A percentile compares a stretch with the other conserved stretches of the same genome.
Conservation (phyloP, 2,329 filamentous ascomycete species). For the Apiospora rasikravindrae region DNA sequence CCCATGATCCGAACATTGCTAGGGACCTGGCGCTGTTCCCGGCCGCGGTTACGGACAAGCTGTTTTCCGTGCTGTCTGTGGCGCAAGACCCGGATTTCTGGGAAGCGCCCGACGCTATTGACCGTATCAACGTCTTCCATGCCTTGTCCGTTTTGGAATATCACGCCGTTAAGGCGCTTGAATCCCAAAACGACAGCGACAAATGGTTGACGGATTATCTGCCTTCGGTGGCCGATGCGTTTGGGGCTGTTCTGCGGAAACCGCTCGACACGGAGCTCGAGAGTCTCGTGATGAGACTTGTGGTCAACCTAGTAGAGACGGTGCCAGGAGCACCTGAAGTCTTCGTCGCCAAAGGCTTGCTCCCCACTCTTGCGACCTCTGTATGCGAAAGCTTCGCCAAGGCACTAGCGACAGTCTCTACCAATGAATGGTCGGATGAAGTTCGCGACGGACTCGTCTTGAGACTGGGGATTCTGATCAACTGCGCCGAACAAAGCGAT, state of each 20-base stretch:
- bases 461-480: constrained; percentile 82
- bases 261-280: constrained; percentile 47
- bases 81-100: constrained; percentile 41
- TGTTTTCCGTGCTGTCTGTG: constrained; percentile 52
- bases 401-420: constrained; percentile 53
- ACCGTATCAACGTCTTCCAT: constrained; percentile 44
- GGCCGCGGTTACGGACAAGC: constrained; percentile 50
- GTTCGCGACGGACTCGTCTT: constrained; percentile 76
- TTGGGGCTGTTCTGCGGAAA: constrained; percentile 46
- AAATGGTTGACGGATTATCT: constrained; percentile 57
- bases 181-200: constrained; percentile 43
- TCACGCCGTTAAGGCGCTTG: constrained; percentile 54
- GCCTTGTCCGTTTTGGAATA: constrained; percentile 60
- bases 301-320: constrained; percentile 87
- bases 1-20: constrained; percentile 54
- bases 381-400: constrained; percentile 58
- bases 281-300: constrained; percentile 67
- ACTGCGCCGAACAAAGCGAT: constrained; percentile 80
- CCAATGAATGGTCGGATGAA: constrained; percentile 53
- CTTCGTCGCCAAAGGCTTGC: constrained; percentile 67
- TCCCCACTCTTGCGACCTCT: constrained; percentile 52
- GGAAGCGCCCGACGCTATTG: constrained; percentile 41
- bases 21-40: constrained; percentile 56
- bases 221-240: constrained; percentile 54
- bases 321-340: constrained; percentile 70